Percentiles rank a stretch among this genome's conserved stretches.
Conservation (phyloP, 2,329 filamentous ascomycete genomes). For the Blastomyces parvus region DNA sequence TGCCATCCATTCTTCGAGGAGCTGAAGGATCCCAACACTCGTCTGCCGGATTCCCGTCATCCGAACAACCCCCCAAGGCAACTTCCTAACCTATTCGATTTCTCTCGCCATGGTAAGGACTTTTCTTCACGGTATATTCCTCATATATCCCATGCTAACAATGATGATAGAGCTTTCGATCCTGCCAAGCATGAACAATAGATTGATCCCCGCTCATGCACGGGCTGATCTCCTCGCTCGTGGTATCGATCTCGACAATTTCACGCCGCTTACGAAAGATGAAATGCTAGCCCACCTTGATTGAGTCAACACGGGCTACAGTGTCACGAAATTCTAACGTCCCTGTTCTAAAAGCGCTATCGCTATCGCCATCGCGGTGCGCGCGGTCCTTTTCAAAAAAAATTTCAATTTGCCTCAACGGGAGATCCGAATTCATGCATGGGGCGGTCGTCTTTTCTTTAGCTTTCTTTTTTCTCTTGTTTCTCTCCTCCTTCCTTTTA, state of each 20-base stretch:
- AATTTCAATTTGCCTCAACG: slow-evolving; percentile 17
- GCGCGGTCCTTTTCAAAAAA: slow-evolving; percentile 5
- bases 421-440: slow-evolving; percentile 26
- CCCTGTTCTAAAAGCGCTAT: slow-evolving; percentile 30
- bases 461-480: no score
- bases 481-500: no score
- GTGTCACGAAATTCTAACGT: slow-evolving; percentile 28
- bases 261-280: slow-evolving; percentile 81
- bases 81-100: slow-evolving; percentile 82
- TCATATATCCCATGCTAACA: slow-evolving; percentile 9
- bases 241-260: slow-evolving; percentile 86
- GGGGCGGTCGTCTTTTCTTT: slow-evolving; percentile 20
- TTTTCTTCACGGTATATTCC: slow-evolving; percentile 6
- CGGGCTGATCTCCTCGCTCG: slow-evolving; percentile 62
- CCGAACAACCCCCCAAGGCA: slow-evolving; percentile 70
- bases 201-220: slow-evolving; percentile 78
- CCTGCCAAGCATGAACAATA: slow-evolving; percentile 72
- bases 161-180: slow-evolving; percentile 77
- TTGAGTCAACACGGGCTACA: slow-evolving; percentile 47
- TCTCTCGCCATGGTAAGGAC: slow-evolving; percentile 76
- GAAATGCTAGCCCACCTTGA: slow-evolving; percentile 98
- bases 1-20: slow-evolving; percentile 98
- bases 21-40: slow-evolving; percentile 80
- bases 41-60: slow-evolving; percentile 88
- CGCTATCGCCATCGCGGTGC: slow-evolving; percentile 23